Conservation (phyloP, 2,329 filamentous ascomycete genomes). For the Daldinia eschscholtzii region DNA sequence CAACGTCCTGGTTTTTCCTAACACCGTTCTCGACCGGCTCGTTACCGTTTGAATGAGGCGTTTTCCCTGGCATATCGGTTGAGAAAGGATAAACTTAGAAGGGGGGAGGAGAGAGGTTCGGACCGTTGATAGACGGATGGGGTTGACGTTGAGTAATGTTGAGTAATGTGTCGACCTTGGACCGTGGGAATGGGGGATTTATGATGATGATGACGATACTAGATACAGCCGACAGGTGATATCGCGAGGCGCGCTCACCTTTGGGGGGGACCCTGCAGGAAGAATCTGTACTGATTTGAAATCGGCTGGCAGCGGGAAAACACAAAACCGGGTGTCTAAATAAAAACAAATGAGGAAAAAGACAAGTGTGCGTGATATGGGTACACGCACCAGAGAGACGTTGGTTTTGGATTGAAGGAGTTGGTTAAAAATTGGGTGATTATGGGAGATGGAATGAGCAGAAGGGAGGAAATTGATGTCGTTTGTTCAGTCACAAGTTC, state of each 20-base stretch:
- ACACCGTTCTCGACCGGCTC: conserved; percentile 77
- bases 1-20: conserved; percentile 75
- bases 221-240: conserved; percentile 32
- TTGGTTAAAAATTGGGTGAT: conserved; percentile 29
- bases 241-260: conserved; percentile 45
- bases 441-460: conserved; percentile 33
- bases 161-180: conserved; percentile 34
- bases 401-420: conserved; percentile 18
- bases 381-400: conserved; percentile 22
- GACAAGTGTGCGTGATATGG: conserved; percentile 24
- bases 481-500: conserved; percentile 38
- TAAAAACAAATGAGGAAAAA: conserved; percentile 40
- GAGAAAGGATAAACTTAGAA: conserved; percentile 29
- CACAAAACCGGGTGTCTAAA: conserved; percentile 45
- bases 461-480: conserved; percentile 38
- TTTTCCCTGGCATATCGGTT: conserved; percentile 76
- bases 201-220: conserved; percentile 32
- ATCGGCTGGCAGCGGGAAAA: conserved; percentile 28
- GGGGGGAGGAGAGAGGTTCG: conserved; percentile 32
- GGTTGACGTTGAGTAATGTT: conserved; percentile 40
- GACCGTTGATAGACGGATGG: conserved; percentile 34
- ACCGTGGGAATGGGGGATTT: conserved; percentile 17
- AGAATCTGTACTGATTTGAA: conserved; percentile 35
- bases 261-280: conserved; percentile 41
- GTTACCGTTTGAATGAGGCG: conserved; percentile 78